Conservation (phyloP, 2,329 filamentous ascomycete genomes). For the Colletotrichum godetiae region DNA sequence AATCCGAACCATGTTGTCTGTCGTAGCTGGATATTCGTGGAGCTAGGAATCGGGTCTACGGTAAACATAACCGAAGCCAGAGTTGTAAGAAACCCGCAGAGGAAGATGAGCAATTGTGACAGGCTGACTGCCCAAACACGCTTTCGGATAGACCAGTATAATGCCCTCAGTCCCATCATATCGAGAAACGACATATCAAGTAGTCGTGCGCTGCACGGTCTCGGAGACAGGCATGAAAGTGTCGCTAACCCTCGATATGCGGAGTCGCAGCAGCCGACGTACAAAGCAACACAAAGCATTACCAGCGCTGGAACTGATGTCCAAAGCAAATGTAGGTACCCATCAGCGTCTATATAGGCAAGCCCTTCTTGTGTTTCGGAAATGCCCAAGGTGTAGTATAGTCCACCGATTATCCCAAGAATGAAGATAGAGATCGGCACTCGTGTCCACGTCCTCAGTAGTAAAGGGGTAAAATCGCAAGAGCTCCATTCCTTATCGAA, state of each 20-base stretch:
- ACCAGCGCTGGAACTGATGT: slow-evolving; percentile 10
- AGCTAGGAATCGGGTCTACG: background rate
- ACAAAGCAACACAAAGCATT: slow-evolving; percentile 17
- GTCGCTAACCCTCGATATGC: background rate
- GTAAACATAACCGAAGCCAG: slow-evolving; percentile 14
- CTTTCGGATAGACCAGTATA: background rate
- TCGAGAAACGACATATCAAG: slow-evolving; percentile 13
- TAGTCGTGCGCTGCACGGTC: background rate
- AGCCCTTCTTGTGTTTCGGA: slow-evolving; percentile 1
- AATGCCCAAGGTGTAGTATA: background rate
- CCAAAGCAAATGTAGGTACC: slow-evolving; percentile 19
- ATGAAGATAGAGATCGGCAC: background rate
- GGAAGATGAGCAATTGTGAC: background rate
- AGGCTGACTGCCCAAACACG: background rate
- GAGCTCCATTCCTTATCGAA: background rate
- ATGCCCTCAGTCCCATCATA: slow-evolving; percentile 3
- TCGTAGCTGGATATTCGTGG: background rate
- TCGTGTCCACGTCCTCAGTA: slow-evolving; percentile 3
- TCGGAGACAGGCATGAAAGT: background rate
- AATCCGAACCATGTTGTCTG: slow-evolving; percentile 7
- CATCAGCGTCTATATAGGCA: slow-evolving; percentile 6
- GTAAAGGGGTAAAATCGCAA: background rate
- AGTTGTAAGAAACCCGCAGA: slow-evolving; percentile 3
- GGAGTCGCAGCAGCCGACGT: slow-evolving; percentile 5
- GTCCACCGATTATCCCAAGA: background rate